Conservation (phyloP, 1,284 basidiomycete genomes). For the Melampsora americana region DNA sequence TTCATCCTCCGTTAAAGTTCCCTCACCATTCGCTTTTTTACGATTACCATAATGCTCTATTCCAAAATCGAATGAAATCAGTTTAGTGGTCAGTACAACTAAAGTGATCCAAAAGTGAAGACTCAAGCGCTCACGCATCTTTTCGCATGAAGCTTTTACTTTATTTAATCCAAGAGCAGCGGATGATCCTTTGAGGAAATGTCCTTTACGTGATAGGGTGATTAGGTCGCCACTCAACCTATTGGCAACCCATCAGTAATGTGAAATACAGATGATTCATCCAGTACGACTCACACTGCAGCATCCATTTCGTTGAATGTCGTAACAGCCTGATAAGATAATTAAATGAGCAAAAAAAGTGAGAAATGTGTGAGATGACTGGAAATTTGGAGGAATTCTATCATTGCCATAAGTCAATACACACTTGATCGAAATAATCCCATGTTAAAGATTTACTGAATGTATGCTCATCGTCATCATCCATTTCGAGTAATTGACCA, state of each 20-base stretch:
- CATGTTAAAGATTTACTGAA: conserved; percentile 74
- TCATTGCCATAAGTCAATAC: background rate
- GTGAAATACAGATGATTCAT: background rate
- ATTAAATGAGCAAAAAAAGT: background rate
- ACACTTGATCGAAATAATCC: conserved; percentile 66
- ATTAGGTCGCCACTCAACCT: conserved; percentile 58
- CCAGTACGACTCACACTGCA: conserved; percentile 63
- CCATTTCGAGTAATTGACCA: conserved; percentile 80
- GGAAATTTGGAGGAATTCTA: background rate
- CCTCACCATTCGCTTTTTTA: conserved; percentile 38
- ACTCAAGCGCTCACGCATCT: conserved; percentile 60
- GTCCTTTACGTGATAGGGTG: conserved; percentile 71
- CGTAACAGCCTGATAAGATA: conserved; percentile 61
- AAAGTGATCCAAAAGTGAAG: background rate
- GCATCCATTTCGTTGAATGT: conserved; percentile 77
- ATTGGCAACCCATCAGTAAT: background rate
- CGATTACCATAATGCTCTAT: conserved; percentile 39
- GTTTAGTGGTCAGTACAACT: background rate
- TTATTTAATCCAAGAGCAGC: conserved; percentile 78
- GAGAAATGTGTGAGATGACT: background rate
- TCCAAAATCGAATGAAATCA: background rate
- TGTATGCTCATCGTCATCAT: conserved; percentile 71
- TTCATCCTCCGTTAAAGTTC: conserved; percentile 22
- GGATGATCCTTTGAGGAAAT: conserved; percentile 91
- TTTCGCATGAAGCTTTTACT: conserved; percentile 78